Base-by-base conservation (phyloP, 805 yeast genomes). In the Scheffersomyces amazonensis region DNA sequence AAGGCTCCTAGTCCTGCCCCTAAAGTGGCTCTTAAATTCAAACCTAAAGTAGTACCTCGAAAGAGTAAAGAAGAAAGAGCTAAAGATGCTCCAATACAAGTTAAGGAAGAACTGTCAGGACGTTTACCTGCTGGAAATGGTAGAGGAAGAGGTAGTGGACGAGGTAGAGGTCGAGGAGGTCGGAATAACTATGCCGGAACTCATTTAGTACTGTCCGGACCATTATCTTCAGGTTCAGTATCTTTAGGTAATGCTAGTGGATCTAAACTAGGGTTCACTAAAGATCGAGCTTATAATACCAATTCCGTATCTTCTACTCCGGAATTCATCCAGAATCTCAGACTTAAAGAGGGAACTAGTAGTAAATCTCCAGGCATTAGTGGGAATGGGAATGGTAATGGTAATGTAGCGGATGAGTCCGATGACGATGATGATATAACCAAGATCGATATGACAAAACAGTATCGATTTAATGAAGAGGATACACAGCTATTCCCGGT, bases 1-100 rank as follows among this genome's bases (percentile, higher is more conserved):
- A 64, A 64, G 42, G 48, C 44, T 7, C 15, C 38, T 11, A 45
- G 47, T 15, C 52, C 64, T 2, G 42, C 43, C 12, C 48, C 64
- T 2, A 77, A 78, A 49, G 76, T 86, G 6, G 69, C 78, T 2
- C 64, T 84, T 43, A 83, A 83, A 59, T 90, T 90, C 63, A 80
- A 81, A 59, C 97, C 97, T 2, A 90, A 90, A 59, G 82, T 73
- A 2, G 96, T 90, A 31, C 89, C 89, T 0, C 71, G 97, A 61
- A 80, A 87, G 56, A 66, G 88, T 9, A 83, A 87, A 49, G 90
- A 86, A 49, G 96, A 88, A 49, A 70, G 96, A 57, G 96, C 80
- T 16, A 80, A 85, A 19, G 76, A 78, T 38, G 90, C 89, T 0
- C 88, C 89, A 4, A 54, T 48, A 5, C 50, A 49, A 34, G 74